Conservation (phyloP, 441 rosid genomes). For the Heliophila coronopifolia region DNA sequence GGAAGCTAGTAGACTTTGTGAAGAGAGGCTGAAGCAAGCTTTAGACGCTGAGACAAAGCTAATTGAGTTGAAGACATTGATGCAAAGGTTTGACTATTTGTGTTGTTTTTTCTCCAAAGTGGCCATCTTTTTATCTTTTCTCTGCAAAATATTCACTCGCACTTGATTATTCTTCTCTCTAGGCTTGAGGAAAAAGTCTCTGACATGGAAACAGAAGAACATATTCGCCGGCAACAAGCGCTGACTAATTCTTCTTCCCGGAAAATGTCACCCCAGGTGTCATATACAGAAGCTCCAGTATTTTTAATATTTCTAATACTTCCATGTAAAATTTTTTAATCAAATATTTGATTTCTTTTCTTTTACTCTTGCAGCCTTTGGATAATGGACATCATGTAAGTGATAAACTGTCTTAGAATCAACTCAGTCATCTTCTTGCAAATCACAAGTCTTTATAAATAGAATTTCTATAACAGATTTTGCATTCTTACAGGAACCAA, state of each 20-base stretch:
- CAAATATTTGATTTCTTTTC: constrained; percentile 20
- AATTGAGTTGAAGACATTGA: constrained; percentile 67
- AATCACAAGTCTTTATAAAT: constrained; percentile 21
- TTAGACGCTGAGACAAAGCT: constrained; percentile 71
- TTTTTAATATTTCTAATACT: constrained; percentile 14
- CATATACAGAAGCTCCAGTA: constrained; percentile 44
- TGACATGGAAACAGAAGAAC: constrained; percentile 68
- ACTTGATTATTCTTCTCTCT: constrained; percentile 10
- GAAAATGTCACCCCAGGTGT: constrained; percentile 44
- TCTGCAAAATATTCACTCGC: constrained; percentile 5
- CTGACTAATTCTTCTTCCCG: constrained; percentile 38
- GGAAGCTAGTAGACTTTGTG: constrained; percentile 70
- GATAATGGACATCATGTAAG: constrained; percentile 75
- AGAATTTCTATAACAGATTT: constrained; percentile 20
- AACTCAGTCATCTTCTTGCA: constrained; percentile 9
- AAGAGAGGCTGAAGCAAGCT: constrained; percentile 70
- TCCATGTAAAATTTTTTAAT: neutral
- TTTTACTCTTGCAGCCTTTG: constrained; percentile 46
- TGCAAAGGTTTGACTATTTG: constrained; percentile 58
- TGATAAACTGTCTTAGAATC: constrained; percentile 19
- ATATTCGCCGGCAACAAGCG: constrained; percentile 57
- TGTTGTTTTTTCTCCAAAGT: constrained; percentile 13
- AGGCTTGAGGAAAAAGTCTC: constrained; percentile 83
- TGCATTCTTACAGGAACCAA: constrained; percentile 41
- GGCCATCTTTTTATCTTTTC: constrained; percentile 14